Percentiles rank a stretch among this genome's conserved stretches.
Conservation (phyloP, 345 rosid genomes). For the Heritiera fomes region DNA sequence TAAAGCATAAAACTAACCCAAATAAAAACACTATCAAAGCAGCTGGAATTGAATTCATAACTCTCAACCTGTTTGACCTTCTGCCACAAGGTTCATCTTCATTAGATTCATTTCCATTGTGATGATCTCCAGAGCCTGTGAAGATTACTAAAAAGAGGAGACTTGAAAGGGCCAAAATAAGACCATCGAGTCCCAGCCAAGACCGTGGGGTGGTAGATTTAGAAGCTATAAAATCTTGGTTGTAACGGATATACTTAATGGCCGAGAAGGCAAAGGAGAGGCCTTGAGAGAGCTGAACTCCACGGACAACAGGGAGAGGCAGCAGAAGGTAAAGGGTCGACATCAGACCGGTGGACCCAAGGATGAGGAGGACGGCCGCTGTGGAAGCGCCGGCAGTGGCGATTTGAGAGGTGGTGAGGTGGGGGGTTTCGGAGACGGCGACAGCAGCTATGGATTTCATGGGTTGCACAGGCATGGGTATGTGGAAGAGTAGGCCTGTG, state of each 20-base stretch:
- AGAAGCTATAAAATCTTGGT: constrained; percentile 62
- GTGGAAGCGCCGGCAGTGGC: constrained; percentile 70
- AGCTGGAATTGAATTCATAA: constrained; percentile 62
- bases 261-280: constrained; percentile 87
- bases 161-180: constrained; percentile 58
- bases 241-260: constrained; percentile 69
- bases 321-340: constrained; percentile 64
- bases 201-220: constrained; percentile 59
- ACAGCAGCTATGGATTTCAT: constrained; percentile 90
- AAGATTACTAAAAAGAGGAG: constrained; percentile 57
- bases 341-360: constrained; percentile 77
- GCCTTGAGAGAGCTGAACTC: constrained; percentile 95
- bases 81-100: not conserved
- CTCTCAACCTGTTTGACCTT: constrained; percentile 42
- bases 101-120: not conserved
- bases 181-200: constrained; percentile 83
- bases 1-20: constrained; percentile 59
- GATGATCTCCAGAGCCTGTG: constrained; percentile 61
- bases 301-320: constrained; percentile 90
- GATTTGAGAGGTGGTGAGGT: constrained; percentile 61
- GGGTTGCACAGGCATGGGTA: constrained; percentile 89
- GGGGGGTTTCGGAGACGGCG: constrained; percentile 70
- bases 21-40: constrained; percentile 69
- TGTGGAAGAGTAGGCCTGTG: constrained; percentile 77
- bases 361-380: constrained; percentile 57